Base-by-base conservation (phyloP, 2,329 filamentous ascomycete species). In the Lecanicillium sp. region DNA sequence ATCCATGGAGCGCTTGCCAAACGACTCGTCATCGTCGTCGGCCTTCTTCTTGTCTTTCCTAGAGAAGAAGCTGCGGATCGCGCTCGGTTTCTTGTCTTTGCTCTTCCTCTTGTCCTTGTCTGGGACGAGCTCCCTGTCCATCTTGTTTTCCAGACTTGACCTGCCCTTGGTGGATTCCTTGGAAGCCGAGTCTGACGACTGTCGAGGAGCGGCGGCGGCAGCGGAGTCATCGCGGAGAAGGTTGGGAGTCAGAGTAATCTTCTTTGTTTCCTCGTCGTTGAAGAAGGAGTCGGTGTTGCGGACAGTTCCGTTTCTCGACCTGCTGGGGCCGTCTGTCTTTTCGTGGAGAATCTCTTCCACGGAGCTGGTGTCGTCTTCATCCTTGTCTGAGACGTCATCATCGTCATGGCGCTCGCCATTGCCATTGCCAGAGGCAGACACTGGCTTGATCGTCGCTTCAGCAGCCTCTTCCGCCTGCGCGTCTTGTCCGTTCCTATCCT, bases 231-330 rank as follows among this genome's bases (percentile, higher is more conserved):
- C 90, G 30, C 90, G 81, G 29, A 97, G 68, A 38, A 98, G 65
- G 50, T 94, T 94, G 2, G 92, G 92, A 4, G 92, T 98, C 32
- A 98, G 74, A 1, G 89, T 94, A 49, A 98, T 97, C 66, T 97
- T 97, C 61, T 94, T 88, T 3, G 92, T 96, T 61, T 97, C 92
- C 28, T 79, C 90, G 54, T 97, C 92, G 60, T 88, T 94, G 71
- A 96, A 96, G 69, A 97, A 96, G 1, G 90, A 95, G 61, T 97
- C 90, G 4, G 87, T 90, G 56, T 94, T 94, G 46, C 90, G 78
- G 32, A 95, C 75, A 17, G 85, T 90, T 30, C 88, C 88, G 50
- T 94, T 94, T 46, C 83, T 79, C 27, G 87, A 88, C 55, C 82
- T 77, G 56, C 71, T 72, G 2, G 66, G 63, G 2, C 65, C 65